Conservation (phyloP, 2,329 filamentous ascomycete species). For the Exophiala aquamarina region DNA sequence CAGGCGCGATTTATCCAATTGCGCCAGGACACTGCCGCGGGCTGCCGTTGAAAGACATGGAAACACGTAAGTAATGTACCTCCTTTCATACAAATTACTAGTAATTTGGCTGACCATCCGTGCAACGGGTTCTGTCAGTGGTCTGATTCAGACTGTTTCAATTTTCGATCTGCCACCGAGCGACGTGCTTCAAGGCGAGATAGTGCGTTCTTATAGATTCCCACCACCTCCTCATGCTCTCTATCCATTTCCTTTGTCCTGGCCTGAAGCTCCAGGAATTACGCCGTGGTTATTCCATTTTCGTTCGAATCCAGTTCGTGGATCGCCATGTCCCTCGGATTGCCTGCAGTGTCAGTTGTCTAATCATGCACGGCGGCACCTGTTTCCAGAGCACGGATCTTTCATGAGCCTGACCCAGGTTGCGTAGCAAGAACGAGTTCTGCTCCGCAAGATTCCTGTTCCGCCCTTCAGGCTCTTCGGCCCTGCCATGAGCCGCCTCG, state of each 20-base stretch:
- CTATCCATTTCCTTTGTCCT: slow-evolving; percentile 8
- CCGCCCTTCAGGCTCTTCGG: slow-evolving; percentile 8
- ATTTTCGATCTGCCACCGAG: slow-evolving; percentile 3
- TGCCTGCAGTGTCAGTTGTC: slow-evolving; percentile 4
- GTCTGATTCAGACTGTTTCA: slow-evolving; percentile 8
- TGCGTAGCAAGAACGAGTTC: slow-evolving; percentile 3
- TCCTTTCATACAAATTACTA: too few relatives aligned
- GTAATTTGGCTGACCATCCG: too few relatives aligned
- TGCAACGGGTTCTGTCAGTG: slow-evolving; percentile 1
- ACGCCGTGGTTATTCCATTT: slow-evolving; percentile 7
- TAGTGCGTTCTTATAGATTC: slow-evolving; percentile 7
- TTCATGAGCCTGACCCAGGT: slow-evolving; percentile 3
- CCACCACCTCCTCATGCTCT: slow-evolving; percentile 5
- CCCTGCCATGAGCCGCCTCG: slow-evolving; percentile 4
- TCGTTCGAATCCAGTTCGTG: slow-evolving; percentile 10
- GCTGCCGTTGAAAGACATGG: too few relatives aligned
- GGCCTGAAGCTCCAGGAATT: slow-evolving; percentile 4
- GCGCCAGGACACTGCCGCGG: too few relatives aligned
- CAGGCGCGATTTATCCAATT: too few relatives aligned
- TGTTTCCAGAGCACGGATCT: slow-evolving; percentile 6
- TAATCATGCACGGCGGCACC: slow-evolving; percentile 1
- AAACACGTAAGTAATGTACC: too few relatives aligned
- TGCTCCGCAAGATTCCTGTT: slow-evolving; percentile 1
- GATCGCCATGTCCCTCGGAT: slow-evolving; percentile 5
- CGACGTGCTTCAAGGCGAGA: slow-evolving; percentile 2